Base-by-base conservation (phyloP, 2,329 filamentous ascomycete species). In the Penicillium rolfsii region DNA sequence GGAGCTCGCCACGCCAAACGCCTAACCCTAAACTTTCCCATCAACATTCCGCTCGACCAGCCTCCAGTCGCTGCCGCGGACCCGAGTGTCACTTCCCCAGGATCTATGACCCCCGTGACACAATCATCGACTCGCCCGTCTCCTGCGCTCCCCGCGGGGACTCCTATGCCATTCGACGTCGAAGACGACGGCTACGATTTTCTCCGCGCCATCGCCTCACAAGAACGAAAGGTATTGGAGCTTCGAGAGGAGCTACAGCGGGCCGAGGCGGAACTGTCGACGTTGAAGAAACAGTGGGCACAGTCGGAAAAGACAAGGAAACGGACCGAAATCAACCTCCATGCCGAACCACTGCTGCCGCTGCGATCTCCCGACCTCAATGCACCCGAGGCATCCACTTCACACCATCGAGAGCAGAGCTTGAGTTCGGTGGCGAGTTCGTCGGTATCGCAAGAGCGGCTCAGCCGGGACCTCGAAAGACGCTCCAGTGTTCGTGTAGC, bases 151-250 rank as follows among this genome's bases (percentile, higher is more conserved):
- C 64, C 72, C 12, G 50, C 69, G 24, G 69, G 71, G 22, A 64
- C 69, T 16, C 68, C 68, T 9, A 61, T 70, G 54, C 64, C 71
- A 12, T 69, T 73, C 48, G 73, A 76, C 52, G 69, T 72, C 14
- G 61, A 71, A 19, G 77, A 80, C 40, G 86, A 89, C 63, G 81
- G 86, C 55, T 85, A 84, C 70, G 83, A 88, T 54, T 91, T 97
- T 70, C 88, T 99, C 66, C 93, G 92, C 63, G 90, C 93, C 59
- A 90, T 99, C 70, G 95, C 95, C 48, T 89, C 91, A 14, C 93
- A 98, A 78, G 95, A 99, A 79, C 85, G 95, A 59, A 88, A 87
- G 67, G 94, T 99, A 1, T 80, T 99, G 59, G 95, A 98, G 77
- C 81, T 99, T 55, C 90, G 89, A 61, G 95, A 99, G 75, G 94